Conservation (phyloP, 2,329 filamentous ascomycete species). For the Macrophomina pseudophaseolina region DNA sequence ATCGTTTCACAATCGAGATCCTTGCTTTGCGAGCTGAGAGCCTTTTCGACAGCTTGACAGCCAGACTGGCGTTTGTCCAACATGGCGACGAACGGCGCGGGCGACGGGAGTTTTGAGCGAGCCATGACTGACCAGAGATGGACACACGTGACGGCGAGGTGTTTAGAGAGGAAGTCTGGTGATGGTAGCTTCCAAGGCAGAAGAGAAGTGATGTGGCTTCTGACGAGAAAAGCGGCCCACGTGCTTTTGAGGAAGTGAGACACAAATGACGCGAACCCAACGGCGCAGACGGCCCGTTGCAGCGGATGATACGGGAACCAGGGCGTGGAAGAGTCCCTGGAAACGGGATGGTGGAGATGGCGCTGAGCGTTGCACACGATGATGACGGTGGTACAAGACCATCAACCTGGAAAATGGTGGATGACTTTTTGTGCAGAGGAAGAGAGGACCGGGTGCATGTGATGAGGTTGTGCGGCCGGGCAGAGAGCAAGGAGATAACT, state of each 20-base stretch:
- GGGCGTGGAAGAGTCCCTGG: slow-evolving; percentile 12
- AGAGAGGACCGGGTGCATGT: neutral
- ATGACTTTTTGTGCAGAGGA: neutral
- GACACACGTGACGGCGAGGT: neutral
- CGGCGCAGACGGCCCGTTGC: slow-evolving; percentile 22
- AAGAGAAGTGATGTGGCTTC: slow-evolving; percentile 11
- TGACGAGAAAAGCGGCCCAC: slow-evolving; percentile 1
- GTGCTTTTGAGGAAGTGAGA: slow-evolving; percentile 21
- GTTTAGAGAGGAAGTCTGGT: neutral
- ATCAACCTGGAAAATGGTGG: neutral
- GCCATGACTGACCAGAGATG: neutral
- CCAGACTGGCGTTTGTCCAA: slow-evolving; percentile 5
- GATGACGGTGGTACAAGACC: neutral
- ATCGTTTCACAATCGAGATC: slow-evolving; percentile 8
- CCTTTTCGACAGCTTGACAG: neutral
- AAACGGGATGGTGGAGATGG: neutral
- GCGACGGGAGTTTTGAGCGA: neutral
- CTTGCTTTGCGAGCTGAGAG: slow-evolving; percentile 8
- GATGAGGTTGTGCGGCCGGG: neutral
- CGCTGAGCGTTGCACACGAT: slow-evolving; percentile 1
- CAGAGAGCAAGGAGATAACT: neutral
- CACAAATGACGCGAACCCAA: slow-evolving; percentile 19
- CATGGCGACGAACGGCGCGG: neutral
- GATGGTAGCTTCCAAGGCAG: neutral
- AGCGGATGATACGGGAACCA: slow-evolving; percentile 19